Evolutionary conservation across 176 grass and related monocot genomes (phyloP).

Genomic region (Oryza punctata): DNA sequence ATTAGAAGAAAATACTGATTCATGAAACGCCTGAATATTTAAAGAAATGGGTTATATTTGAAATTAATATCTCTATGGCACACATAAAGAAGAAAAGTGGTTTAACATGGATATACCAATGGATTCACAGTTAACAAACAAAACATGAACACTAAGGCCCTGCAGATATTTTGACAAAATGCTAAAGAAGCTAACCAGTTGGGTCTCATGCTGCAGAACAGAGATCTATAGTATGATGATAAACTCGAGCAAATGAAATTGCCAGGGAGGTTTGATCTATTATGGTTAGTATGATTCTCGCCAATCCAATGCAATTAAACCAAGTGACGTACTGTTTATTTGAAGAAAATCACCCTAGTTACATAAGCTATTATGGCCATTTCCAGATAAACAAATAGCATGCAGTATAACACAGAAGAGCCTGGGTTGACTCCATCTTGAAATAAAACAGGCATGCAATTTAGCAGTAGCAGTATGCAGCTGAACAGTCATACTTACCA

Average conservation of each 20-base stretch:
- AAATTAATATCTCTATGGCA: not conserved
- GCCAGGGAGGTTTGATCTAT: not conserved
- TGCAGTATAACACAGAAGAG: not conserved
- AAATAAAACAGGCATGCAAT: not conserved
- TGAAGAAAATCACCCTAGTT: no score
- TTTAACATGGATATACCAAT: not conserved
- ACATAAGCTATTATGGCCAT: not conserved
- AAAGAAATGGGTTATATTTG: constrained; percentile 20
- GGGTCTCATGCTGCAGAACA: not conserved
- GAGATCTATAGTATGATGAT: not conserved
- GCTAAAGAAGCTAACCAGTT: constrained; percentile 4
- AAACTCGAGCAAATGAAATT: not conserved
- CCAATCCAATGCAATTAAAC: not conserved
- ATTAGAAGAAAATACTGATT: constrained; percentile 96
- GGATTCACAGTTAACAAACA: not conserved
- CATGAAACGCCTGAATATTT: constrained; percentile 81
- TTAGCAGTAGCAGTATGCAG: not conserved
- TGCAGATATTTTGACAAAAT: constrained; percentile 16
- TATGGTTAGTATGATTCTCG: constrained; percentile 1
- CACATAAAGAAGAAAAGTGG: not conserved
- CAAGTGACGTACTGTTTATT: not conserved
- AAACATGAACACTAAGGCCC: constrained; percentile 24
- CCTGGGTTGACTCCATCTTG: not conserved
- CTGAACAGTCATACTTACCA: not conserved
- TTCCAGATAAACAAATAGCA: not conserved